phyloP scores from a whole-genome alignment of 129 eudicot species.

The Saposhnikovia divaricata region DNA sequence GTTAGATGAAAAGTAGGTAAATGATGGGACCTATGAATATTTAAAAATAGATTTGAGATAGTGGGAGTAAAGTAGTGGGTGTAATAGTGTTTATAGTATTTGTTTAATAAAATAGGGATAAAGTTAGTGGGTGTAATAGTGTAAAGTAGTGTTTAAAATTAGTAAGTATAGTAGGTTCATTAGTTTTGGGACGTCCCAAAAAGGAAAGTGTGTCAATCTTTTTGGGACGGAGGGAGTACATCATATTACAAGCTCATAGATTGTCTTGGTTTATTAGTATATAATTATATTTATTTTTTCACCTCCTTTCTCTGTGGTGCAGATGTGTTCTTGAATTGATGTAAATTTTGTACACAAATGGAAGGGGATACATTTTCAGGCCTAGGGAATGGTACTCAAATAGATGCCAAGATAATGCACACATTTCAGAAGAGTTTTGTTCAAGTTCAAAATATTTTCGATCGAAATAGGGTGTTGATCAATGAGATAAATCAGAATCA shows the following conservation, averaged over 20 bases:
- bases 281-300: neutral
- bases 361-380: constrained; percentile 55
- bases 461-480: constrained; percentile 72
- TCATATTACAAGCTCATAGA: neutral
- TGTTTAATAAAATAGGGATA: too few relatives aligned
- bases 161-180: too few relatives aligned
- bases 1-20: too few relatives aligned
- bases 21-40: too few relatives aligned
- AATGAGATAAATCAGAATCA: constrained; percentile 87
- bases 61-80: too few relatives aligned
- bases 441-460: constrained; percentile 78
- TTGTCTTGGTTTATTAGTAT: neutral
- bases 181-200: too few relatives aligned
- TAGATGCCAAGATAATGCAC: constrained; percentile 70
- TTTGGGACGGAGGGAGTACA: too few relatives aligned
- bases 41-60: too few relatives aligned
- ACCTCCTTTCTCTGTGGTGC: constrained; percentile 7
- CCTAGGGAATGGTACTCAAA: constrained; percentile 40
- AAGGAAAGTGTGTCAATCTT: too few relatives aligned
- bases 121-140: too few relatives aligned
- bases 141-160: too few relatives aligned
- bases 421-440: constrained; percentile 81
- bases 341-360: constrained; percentile 20
- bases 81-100: too few relatives aligned
- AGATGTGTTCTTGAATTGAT: constrained; percentile 30